Evolutionary conservation across 202 grass and related monocot species (phyloP).

Genomic region (Alloteropsis angusta): DNA sequence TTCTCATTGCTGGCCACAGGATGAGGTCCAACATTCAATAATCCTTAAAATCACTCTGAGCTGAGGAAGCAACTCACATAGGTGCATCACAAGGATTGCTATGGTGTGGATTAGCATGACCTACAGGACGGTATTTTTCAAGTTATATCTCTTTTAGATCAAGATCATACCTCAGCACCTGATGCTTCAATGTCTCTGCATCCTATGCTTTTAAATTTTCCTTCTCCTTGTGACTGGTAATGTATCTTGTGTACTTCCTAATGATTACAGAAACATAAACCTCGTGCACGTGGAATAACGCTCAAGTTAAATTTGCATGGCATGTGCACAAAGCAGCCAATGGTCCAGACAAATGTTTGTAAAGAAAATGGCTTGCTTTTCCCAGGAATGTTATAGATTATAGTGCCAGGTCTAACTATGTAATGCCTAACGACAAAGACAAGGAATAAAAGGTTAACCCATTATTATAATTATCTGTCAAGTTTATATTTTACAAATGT

Average conservation of each 20-base stretch:
- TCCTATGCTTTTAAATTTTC: neutral
- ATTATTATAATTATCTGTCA: neutral
- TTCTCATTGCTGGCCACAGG: neutral
- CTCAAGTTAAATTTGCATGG: neutral
- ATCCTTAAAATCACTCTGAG: neutral
- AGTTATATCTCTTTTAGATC: neutral
- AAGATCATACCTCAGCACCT: neutral
- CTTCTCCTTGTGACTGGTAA: neutral
- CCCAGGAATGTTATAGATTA: constrained; percentile 3
- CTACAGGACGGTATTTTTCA: neutral
- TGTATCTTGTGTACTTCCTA: neutral
- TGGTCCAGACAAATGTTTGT: constrained; percentile 1
- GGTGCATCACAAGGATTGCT: neutral
- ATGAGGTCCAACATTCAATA: neutral
- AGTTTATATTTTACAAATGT: neutral
- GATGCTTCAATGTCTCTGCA: neutral
- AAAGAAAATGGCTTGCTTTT: neutral
- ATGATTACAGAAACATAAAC: neutral
- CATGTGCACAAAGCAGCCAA: neutral
- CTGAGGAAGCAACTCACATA: neutral
- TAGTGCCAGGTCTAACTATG: constrained; percentile 15
- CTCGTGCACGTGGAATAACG: neutral
- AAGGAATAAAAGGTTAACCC: neutral
- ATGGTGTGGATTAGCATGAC: neutral
- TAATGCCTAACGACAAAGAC: neutral